Evolutionary conservation across 805 yeast genomes (phyloP).

Genomic region (Ogataea salicorniae): DNA sequence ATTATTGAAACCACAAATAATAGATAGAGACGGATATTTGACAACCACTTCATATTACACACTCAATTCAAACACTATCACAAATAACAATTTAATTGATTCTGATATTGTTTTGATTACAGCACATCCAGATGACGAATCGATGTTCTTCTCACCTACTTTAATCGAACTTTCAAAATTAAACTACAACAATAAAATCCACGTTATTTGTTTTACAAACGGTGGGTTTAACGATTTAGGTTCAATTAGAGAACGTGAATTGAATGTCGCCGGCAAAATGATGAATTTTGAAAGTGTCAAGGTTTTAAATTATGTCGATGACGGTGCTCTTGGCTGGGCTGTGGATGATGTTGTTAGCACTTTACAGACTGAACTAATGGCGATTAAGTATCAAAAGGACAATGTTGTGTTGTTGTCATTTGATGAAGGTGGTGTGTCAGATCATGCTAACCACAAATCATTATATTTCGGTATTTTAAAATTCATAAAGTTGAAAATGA

Average conservation of each 20-base stretch:
- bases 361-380: constrained; percentile 25
- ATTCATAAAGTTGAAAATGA: constrained; percentile 21
- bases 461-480: constrained; percentile 45
- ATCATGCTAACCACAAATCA: constrained; percentile 81
- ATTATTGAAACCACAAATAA: too few relatives aligned
- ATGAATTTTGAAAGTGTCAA: constrained; percentile 45
- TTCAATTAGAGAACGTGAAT: constrained; percentile 51
- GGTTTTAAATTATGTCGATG: constrained; percentile 58
- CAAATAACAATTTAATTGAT: constrained; percentile 12
- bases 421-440: constrained; percentile 77
- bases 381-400: constrained; percentile 12
- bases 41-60: constrained; percentile 14
- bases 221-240: constrained; percentile 83
- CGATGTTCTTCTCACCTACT: constrained; percentile 92
- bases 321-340: constrained; percentile 67
- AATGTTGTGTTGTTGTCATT: constrained; percentile 60
- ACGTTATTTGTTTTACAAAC: constrained; percentile 63
- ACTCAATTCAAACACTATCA: constrained; percentile 19
- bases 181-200: constrained; percentile 44
- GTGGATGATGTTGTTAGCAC: constrained; percentile 33
- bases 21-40: constrained; percentile 18
- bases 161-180: constrained; percentile 46
- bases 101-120: constrained; percentile 39
- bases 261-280: constrained; percentile 47
- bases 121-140: constrained; percentile 98